phyloP scores from a whole-genome alignment of 352 stramenopile species.

The Globisporangium lucens region DNA sequence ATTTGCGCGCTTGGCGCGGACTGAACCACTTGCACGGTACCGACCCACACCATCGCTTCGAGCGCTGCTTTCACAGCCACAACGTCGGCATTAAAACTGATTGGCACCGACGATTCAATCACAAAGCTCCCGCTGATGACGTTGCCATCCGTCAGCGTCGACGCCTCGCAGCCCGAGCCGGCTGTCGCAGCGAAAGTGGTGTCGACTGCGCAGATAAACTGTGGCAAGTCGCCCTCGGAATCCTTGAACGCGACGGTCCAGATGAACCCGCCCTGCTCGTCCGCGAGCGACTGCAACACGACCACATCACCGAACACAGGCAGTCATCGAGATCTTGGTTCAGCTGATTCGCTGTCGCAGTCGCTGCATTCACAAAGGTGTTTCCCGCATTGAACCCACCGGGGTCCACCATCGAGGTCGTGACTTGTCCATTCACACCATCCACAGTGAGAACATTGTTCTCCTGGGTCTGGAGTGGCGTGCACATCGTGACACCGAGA shows the following conservation, averaged over 20 bases:
- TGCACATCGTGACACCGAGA: conserved; percentile 31
- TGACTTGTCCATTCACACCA: conserved; percentile 30
- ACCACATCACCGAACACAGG: conserved; percentile 64
- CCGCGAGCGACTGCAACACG: conserved; percentile 56
- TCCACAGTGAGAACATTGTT: conserved; percentile 54
- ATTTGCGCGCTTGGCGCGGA: conserved; percentile 46
- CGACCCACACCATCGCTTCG: conserved; percentile 62
- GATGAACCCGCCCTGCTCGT: conserved; percentile 65
- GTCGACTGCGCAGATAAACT: conserved; percentile 71
- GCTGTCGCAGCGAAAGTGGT: conserved; percentile 26
- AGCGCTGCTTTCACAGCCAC: conserved; percentile 41
- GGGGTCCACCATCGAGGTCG: conserved; percentile 38
- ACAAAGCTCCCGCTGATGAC: conserved; percentile 69
- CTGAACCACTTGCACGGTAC: conserved; percentile 54
- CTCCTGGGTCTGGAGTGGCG: conserved; percentile 55
- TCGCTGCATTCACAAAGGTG: conserved; percentile 45
- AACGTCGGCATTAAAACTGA: conserved; percentile 53
- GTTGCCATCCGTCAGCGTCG: conserved; percentile 75
- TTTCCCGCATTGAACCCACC: conserved; percentile 50
- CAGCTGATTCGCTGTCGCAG: conserved; percentile 41
- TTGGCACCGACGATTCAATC: conserved; percentile 53
- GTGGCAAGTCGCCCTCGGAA: conserved; percentile 56
- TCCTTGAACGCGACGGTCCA: conserved; percentile 79
- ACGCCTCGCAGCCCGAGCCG: conserved; percentile 40
- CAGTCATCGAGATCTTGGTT: conserved; percentile 40